Evolutionary conservation across 441 rosid genomes (phyloP), one percentile per base, ranked within the genome.

Genomic region (Pelargonium citronellum): DNA sequence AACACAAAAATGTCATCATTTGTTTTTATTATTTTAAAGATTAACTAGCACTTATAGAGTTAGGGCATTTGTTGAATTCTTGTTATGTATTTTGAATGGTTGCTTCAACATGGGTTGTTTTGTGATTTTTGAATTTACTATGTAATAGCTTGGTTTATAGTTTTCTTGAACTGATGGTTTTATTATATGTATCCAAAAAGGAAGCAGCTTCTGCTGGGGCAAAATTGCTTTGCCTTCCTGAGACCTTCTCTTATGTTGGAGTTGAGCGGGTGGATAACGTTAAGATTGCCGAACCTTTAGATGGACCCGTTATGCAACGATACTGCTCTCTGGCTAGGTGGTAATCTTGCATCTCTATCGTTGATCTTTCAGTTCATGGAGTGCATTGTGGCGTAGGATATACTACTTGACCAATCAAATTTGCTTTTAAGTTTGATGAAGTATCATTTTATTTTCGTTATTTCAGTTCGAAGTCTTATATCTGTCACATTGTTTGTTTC

Each of bases 321-420:
- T 94, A 94, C 75, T 87, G 89, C 82, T 87, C 94, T 74, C 78
- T 94, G 9, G 99, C 99, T 0, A 91, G 96, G 99, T 94, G 71
- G 66, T 47, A 47, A 60, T 49, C 57, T 49, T 12, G 57, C 57
- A 11, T 15, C 16, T 49, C n/a, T 8, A 4, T 49, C n/a, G 13
- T 49, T 49, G n/a, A 19, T 30, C n/a, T 20, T 13, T 51, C 69
- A 15, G 12, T 37, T 11, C 15, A 49, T 49, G 15, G 15, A 49
- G 57, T 49, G 15, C 57, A 49, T 49, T 4, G 30, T 27, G 30
- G n/a, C 30, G 30, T 2, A 2, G 30, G 30, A 27, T 27, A 0
- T 27, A 27, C 30, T 1, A 47, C 11, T 47, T 11, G 5, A 10
- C 55, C 55, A 47, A 47, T 47, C 55, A 11, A 7, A 51, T 4